Base-by-base conservation (phyloP, 1,284 basidiomycete species). In the Clitocybe nebularis region DNA sequence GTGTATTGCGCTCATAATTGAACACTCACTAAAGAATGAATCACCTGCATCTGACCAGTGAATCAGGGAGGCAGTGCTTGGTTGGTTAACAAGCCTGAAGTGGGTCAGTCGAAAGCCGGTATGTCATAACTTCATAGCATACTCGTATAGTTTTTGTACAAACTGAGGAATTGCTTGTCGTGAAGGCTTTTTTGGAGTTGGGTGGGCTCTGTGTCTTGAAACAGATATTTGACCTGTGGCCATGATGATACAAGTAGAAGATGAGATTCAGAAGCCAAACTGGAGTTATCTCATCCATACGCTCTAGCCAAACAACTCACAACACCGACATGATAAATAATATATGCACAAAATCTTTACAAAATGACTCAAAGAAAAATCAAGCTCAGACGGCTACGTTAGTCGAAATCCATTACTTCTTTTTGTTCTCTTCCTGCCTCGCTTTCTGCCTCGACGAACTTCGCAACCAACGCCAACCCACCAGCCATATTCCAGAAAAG, bases 41-140 rank as follows among this genome's bases (percentile, higher is more conserved):
- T 93, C 89, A 13, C 93, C 93, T 16, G 79, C 77, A 20, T 89
- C 84, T 9, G 88, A 85, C 93, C 93, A 97, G 52, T 87, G 75
- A 57, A 97, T 96, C 46, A 95, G 74, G 54, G 88, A 77, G 56
- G 86, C 79, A 35, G 91, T 90, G 28, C 77, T 74, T 4, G 81
- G 74, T 63, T 96, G 91, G 52, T 90, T 91, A 21, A 96, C 89
- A 83, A 97, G 96, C 62, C 93, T 95, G 28, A 7, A 34, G 13
- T 17, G 21, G 19, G 14, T 17, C 28, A n/a, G 8, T 11, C 5
- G 32, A 47, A 30, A 46, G 29, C 28, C 11, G 32, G 29, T 26
- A n/a, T 7, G 30, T n/a, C 3, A 16, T 9, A 32, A n/a, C 23
- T 40, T 32, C 28, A 9, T 9, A 32, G 44, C 41, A 33, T 28